Evolutionary conservation across 257 asterid species (phyloP).

Genomic region (Solanum habrochaites): DNA sequence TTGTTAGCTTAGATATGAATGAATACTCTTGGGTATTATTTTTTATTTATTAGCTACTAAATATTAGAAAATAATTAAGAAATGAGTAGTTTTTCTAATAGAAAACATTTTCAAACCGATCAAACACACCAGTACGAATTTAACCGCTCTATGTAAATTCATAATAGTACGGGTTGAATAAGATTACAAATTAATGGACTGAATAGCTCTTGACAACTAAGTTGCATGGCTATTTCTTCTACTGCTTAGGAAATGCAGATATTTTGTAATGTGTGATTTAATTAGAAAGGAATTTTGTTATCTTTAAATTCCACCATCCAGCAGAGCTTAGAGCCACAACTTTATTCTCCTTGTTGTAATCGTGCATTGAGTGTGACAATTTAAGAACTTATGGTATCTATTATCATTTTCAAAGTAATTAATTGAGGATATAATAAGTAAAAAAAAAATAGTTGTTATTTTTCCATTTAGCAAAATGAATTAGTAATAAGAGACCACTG

Average conservation of each 20-base stretch:
- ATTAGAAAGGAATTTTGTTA: neutral
- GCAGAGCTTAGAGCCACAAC: neutral
- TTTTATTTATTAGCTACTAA: too few relatives aligned
- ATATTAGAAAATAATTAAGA: too few relatives aligned
- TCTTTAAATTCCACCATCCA: neutral
- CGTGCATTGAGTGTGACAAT: neutral
- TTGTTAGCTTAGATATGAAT: neutral
- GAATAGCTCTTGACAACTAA: neutral
- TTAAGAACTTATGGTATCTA: too few relatives aligned
- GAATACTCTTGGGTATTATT: neutral
- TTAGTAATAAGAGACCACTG: too few relatives aligned
- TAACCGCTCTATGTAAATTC: neutral
- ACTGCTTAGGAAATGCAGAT: neutral
- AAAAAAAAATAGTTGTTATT: too few relatives aligned
- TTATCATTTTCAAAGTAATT: too few relatives aligned
- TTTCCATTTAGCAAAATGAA: too few relatives aligned
- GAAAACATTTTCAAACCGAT: accelerated
- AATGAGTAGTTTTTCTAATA: too few relatives aligned
- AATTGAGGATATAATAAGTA: too few relatives aligned
- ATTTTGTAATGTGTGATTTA: neutral
- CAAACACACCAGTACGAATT: neutral
- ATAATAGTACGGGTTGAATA: neutral
- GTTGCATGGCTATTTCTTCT: neutral
- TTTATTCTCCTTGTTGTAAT: neutral
- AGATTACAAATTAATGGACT: neutral